Percentiles rank a stretch among this genome's conserved stretches.
These are phyloP conservation scores for Vaccinium vitisidaea DNA, from an alignment of 148 eudicot genomes.

Conservation along the genomic window DNA sequence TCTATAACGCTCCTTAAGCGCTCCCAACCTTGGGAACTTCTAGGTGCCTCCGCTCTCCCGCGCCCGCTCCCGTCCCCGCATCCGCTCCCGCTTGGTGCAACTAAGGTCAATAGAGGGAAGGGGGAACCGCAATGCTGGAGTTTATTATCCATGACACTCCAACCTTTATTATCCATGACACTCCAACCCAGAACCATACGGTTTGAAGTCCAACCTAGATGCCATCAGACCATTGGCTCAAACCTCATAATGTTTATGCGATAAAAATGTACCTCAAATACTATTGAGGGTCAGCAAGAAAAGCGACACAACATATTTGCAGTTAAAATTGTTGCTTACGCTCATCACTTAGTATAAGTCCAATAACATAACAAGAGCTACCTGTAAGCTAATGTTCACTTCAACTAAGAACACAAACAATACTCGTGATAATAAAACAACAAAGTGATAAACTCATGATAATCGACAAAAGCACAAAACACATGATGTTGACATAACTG, in stretches of 20 bases:
- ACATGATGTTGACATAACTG: conserved; percentile 32
- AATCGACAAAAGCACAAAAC: not conserved
- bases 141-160: not conserved
- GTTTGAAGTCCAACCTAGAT: not conserved
- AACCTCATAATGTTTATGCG: not conserved
- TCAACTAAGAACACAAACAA: not conserved
- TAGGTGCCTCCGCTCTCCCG: no score
- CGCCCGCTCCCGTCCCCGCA: no score
- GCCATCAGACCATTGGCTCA: not conserved
- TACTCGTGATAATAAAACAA: not conserved
- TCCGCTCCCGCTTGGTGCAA: no score
- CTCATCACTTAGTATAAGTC: not conserved
- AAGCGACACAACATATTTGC: not conserved
- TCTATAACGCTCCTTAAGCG: no score
- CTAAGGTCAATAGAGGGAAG: not conserved
- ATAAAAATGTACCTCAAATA: not conserved
- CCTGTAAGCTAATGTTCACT: not conserved
- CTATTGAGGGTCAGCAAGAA: not conserved
- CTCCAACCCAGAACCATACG: not conserved
- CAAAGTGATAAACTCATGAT: not conserved
- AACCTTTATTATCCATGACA: not conserved
- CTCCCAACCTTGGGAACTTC: no score
- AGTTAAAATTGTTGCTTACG: not conserved
- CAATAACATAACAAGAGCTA: not conserved
- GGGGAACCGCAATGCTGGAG: not conserved